Conservation (phyloP, 2,329 filamentous ascomycete genomes). For the Metarhizium album region DNA sequence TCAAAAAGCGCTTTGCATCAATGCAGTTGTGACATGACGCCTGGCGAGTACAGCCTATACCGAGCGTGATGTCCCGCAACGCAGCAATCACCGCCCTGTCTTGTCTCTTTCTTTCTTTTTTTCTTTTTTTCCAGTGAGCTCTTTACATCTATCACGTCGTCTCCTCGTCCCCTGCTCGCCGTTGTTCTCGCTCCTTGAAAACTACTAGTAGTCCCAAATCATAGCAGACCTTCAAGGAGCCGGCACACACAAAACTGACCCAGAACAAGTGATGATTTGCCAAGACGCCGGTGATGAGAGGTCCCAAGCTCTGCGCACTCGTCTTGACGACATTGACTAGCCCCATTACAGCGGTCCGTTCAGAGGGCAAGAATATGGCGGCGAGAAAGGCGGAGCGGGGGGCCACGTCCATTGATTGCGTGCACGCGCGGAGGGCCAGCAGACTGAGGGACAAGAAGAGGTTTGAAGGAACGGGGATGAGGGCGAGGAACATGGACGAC, state of each 20-base stretch:
- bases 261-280: slow-evolving; percentile 46
- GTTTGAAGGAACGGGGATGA: slow-evolving; percentile 48
- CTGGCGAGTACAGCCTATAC: no score
- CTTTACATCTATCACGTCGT: neutral
- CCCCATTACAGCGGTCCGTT: slow-evolving; percentile 64
- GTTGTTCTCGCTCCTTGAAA: slow-evolving; percentile 9
- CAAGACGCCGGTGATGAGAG: slow-evolving; percentile 52
- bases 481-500: slow-evolving; percentile 51
- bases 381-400: slow-evolving; percentile 61
- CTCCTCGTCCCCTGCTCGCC: neutral
- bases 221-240: slow-evolving; percentile 49
- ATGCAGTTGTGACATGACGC: no score
- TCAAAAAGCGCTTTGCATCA: no score
- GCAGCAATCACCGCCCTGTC: neutral
- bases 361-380: slow-evolving; percentile 49
- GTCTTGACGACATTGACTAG: slow-evolving; percentile 61
- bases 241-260: slow-evolving; percentile 52
- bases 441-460: slow-evolving; percentile 46
- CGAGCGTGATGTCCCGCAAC: no score
- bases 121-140: no score
- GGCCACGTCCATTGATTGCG: slow-evolving; percentile 59
- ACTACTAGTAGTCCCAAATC: slow-evolving; percentile 44
- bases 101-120: no score
- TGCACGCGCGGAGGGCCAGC: slow-evolving; percentile 49
- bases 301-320: slow-evolving; percentile 48